A percentile compares a stretch with the other conserved stretches of the same genome.
phyloP scores from a whole-genome alignment of 805 yeast species.

The Saccharomycodes ludwigii region DNA sequence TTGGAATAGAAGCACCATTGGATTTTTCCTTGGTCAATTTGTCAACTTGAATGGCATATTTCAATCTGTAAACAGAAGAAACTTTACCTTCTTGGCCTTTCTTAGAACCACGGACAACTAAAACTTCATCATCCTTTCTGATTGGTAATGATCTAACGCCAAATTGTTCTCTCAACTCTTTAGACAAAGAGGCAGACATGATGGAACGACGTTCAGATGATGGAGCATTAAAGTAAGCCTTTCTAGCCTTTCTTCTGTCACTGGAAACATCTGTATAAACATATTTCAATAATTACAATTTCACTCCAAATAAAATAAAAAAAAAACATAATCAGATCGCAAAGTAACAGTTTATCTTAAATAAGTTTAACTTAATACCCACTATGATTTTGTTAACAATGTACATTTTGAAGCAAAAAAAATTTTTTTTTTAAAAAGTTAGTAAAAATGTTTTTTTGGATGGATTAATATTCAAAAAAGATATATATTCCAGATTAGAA shows the following conservation, averaged over 20 bases:
- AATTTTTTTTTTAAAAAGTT: too few species aligned
- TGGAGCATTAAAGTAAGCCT: slow-evolving; percentile 98
- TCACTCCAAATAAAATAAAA: too few species aligned
- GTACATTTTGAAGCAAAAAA: too few species aligned
- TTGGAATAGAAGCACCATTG: slow-evolving; percentile 93
- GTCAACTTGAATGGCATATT: slow-evolving; percentile 92
- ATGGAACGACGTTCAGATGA: slow-evolving; percentile 89
- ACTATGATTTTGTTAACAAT: too few species aligned
- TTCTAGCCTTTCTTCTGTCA: slow-evolving; percentile 98
- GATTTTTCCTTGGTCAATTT: slow-evolving; percentile 96
- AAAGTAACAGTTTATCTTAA: too few species aligned
- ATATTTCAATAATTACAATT: slow-evolving; percentile 25
- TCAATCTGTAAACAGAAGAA: slow-evolving; percentile 97
- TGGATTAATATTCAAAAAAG: too few species aligned
- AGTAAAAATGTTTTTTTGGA: too few species aligned
- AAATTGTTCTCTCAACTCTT: slow-evolving; percentile 97
- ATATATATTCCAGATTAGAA: too few species aligned
- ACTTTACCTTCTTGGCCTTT: slow-evolving; percentile 99
- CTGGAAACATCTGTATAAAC: slow-evolving; percentile 78
- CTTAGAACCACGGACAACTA: slow-evolving; percentile 96
- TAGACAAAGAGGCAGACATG: slow-evolving; percentile 97
- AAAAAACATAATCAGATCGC: too few species aligned
- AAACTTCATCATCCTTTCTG: slow-evolving; percentile 94
- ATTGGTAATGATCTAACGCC: slow-evolving; percentile 91
- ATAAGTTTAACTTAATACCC: too few species aligned